A percentile compares a stretch with the other conserved stretches of the same genome.
Conservation (phyloP, 176 grass and related monocot genomes). For the Zea luxurians region DNA sequence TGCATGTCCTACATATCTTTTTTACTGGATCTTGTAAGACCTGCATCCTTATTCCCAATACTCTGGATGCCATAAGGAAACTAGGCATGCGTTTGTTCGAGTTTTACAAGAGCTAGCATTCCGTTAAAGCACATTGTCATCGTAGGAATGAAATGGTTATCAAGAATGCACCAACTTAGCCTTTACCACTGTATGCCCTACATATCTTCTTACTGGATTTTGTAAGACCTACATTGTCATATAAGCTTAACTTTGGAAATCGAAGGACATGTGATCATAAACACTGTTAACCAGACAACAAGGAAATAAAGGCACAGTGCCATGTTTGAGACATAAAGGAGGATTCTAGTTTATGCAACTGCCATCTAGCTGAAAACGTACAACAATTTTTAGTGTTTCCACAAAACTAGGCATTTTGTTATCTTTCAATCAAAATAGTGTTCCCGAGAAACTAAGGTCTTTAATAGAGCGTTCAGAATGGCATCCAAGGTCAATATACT, state of each 20-base stretch:
- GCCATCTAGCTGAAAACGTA: background rate
- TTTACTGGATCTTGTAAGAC: background rate
- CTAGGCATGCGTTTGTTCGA: background rate
- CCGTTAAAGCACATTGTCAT: background rate
- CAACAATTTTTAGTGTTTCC: background rate
- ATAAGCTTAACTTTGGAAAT: background rate
- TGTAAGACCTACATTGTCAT: background rate
- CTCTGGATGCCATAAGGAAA: background rate
- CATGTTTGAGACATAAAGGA: background rate
- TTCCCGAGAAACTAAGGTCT: background rate
- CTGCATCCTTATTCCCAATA: background rate
- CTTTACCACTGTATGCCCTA: slow-evolving; percentile 9
- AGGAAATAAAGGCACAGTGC: background rate
- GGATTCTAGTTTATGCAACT: background rate
- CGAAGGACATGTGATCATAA: background rate
- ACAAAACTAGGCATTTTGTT: background rate
- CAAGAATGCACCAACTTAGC: slow-evolving; percentile 3
- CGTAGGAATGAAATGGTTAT: background rate
- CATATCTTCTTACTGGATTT: background rate
- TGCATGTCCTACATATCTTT: background rate
- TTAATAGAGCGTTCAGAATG: background rate
- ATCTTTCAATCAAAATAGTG: background rate
- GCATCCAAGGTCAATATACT: background rate
- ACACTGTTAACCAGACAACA: background rate
- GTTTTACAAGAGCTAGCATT: slow-evolving; percentile 2